Evolutionary conservation across 1,139 yeast genomes (phyloP), one percentile per base, ranked within the genome.

Genomic region (Taphrina sp.): DNA sequence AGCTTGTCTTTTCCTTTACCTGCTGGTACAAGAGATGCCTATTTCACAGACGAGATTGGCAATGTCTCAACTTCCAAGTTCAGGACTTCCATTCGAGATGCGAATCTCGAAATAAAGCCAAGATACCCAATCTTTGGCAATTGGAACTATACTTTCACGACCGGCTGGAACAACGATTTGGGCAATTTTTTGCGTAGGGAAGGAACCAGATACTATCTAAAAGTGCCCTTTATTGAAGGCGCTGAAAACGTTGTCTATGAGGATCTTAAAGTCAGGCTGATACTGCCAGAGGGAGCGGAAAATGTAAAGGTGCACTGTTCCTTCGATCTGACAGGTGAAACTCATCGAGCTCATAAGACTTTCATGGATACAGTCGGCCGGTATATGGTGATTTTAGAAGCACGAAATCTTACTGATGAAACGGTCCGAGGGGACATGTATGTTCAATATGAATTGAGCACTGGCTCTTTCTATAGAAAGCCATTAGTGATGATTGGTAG

Each of bases 121-220:
- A 78, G 99, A 68, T 92, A 76, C 74, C 99, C 99, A 10, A 66
- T 92, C 5, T 86, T 88, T 71, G 99, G 98, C 49, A 95, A 90
- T 38, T 92, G 99, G 99, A 79, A 83, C 65, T 92, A 89, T 72
- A 89, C 92, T 71, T 92, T 88, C 74, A 92, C 98, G 19, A 72
- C 92, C 65, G 97, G 97, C 5, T 94, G 96, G 96, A 80, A 83
- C 57, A 78, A 80, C 62, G 73, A 75, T 37, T 71, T 89, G 45
- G 67, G 73, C 24, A 72, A 78, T 49, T 81, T 76, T 64, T 73
- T 88, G 58, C 80, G 72, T 62, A 67, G 69, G 60, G 52, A 39
- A 10, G 52, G 51, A 8, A 83, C 82, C 60, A 76, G 77, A 46
- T 87, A 80, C 67, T 68, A 85, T 34, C 72, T 85, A 38, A 76